Evolutionary conservation across 2,329 filamentous ascomycete genomes (phyloP).

Genomic region (Cercospora sp.): DNA sequence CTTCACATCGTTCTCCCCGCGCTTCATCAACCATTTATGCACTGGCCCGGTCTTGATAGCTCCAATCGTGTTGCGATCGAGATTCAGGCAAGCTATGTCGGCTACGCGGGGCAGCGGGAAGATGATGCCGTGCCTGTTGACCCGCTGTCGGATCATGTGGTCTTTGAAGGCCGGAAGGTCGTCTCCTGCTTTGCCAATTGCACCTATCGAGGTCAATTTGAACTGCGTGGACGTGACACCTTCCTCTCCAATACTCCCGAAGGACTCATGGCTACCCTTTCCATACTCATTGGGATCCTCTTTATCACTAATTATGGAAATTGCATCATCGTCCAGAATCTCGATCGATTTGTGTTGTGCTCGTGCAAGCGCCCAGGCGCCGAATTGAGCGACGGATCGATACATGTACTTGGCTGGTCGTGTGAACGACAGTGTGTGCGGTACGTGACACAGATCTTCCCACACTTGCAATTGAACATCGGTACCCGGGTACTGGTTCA

Average conservation of each 20-base stretch:
- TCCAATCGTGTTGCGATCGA: constrained; percentile 68
- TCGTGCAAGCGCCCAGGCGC: constrained; percentile 82
- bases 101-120: constrained; percentile 64
- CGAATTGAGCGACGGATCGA: constrained; percentile 86
- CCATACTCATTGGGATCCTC: constrained; percentile 33
- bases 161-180: constrained; percentile 74
- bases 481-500: constrained; percentile 74
- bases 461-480: constrained; percentile 93
- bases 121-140: constrained; percentile 75
- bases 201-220: constrained; percentile 29
- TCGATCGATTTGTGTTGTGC: constrained; percentile 80
- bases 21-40: constrained; percentile 77
- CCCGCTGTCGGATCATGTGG: constrained; percentile 89
- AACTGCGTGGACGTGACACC: constrained; percentile 30
- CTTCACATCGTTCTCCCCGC: constrained; percentile 69
- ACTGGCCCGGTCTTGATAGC: constrained; percentile 78
- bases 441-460: constrained; percentile 92
- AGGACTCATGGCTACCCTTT: constrained; percentile 19
- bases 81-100: constrained; percentile 65
- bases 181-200: constrained; percentile 85
- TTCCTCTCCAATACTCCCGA: constrained; percentile 27
- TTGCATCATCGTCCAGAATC: constrained; percentile 74
- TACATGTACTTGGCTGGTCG: constrained; percentile 97
- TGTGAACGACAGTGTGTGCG: constrained; percentile 91
- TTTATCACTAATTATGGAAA: constrained; percentile 70